Evolutionary conservation across 805 yeast genomes (phyloP).

Genomic region (Debaryomyces tyrocola): DNA sequence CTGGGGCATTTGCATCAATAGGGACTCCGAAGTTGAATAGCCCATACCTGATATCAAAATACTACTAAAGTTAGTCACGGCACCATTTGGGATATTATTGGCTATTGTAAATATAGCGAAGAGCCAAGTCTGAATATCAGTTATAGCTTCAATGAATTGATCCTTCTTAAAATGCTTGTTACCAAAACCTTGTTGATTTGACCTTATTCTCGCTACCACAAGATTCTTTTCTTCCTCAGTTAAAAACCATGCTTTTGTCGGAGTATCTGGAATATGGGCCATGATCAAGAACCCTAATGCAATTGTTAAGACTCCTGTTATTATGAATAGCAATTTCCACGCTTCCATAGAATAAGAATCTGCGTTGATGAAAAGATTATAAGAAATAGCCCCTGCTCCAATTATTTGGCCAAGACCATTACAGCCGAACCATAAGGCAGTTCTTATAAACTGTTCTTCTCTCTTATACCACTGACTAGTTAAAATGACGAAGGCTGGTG

Average conservation of each 20-base stretch:
- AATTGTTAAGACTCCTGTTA: constrained; percentile 60
- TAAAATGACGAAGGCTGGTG: constrained; percentile 40
- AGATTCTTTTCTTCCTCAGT: constrained; percentile 31
- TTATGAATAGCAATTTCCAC: constrained; percentile 62
- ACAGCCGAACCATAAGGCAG: constrained; percentile 36
- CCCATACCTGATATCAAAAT: constrained; percentile 17
- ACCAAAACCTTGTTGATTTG: constrained; percentile 45
- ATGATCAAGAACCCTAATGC: constrained; percentile 47
- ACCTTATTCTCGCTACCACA: constrained; percentile 30
- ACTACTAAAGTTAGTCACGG: constrained; percentile 35
- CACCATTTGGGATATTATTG: constrained; percentile 38
- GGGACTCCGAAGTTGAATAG: constrained; percentile 7
- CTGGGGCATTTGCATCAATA: constrained; percentile 37
- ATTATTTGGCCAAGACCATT: constrained; percentile 33
- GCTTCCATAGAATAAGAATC: constrained; percentile 39
- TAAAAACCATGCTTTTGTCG: constrained; percentile 39
- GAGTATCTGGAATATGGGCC: constrained; percentile 43
- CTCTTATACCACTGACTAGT: constrained; percentile 34
- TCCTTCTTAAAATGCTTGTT: constrained; percentile 34
- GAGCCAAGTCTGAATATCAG: constrained; percentile 36
- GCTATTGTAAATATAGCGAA: constrained; percentile 25
- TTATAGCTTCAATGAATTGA: constrained; percentile 37
- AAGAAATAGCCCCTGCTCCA: constrained; percentile 54
- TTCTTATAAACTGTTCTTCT: constrained; percentile 33
- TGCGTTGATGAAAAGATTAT: constrained; percentile 45